Evolutionary conservation across 768 basidiomycete species (phyloP), one percentile per base, ranked within the genome.

Genomic region (Chalciporus pseudorubinellus): DNA sequence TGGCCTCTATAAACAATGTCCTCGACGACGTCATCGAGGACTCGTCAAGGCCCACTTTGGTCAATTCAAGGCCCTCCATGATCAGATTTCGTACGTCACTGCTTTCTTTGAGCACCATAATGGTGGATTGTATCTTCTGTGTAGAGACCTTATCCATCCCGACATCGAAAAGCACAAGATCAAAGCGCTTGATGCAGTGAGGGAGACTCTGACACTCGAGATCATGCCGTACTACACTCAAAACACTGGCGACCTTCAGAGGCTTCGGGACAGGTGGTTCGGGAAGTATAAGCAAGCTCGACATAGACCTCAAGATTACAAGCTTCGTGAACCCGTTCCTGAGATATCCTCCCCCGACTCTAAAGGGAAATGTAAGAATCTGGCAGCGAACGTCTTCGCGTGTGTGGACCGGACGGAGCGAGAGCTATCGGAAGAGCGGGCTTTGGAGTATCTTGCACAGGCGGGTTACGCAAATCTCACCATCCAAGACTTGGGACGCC

Each of bases 121-220:
- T 39, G 42, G 11, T 19, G 12, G 31, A 29, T 7, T n/a, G 40
- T 22, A 51, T 26, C 2, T 18, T 28, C 10, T 53, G 18, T 21
- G 12, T 41, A 77, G 75, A 21, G 50, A 46, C 2, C 39, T 69
- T 11, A 60, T 72, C 20, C 50, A 39, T 1, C 52, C 50, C 0
- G 69, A 72, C 42, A 52, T 75, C 13, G 62, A 69, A n/a, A 48
- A 55, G 21, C 58, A 61, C 48, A 67, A 67, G 34, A 52, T 33
- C 1, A 57, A 47, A 6, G 61, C 72, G 3, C 55, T 52, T 0
- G 8, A 31, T 3, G 53, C 66, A 20, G 48, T 82, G 13, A 58
- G 55, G 18, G 67, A 72, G 39, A 59, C 73, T 3, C 57, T 77
- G 8, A 48, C 54, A 4, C 55, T 78, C 4, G 82, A 83, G 61